These are phyloP conservation scores for Solanum appendiculatum DNA, from an alignment of 257 asterid species.

Conservation along the genomic window DNA sequence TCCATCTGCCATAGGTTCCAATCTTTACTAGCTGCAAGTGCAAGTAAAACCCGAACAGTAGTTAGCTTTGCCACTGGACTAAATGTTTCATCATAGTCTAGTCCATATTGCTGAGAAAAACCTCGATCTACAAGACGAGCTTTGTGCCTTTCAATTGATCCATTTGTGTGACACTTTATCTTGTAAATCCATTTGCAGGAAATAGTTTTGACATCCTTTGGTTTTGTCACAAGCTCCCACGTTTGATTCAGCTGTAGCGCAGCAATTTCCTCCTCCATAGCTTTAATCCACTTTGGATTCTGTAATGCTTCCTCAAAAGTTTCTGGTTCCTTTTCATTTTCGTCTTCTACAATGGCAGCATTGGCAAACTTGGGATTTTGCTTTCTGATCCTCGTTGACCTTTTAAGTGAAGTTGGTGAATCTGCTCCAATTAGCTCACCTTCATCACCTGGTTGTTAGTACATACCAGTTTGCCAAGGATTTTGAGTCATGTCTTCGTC, in stretches of 20 bases:
- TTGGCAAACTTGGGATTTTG: too few species aligned
- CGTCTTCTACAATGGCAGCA: too few species aligned
- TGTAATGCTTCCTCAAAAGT: neutral
- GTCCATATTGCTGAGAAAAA: neutral
- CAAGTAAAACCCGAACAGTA: neutral
- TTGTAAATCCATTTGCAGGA: neutral
- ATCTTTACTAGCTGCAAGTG: neutral
- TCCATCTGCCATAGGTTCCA: neutral
- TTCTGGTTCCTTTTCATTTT: neutral
- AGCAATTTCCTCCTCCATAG: neutral
- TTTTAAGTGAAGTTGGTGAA: too few species aligned
- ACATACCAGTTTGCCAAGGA: too few species aligned
- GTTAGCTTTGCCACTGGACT: neutral
- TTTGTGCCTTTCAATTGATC: neutral
- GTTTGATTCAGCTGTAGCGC: neutral
- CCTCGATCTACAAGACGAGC: too few species aligned
- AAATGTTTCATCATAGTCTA: too few species aligned
- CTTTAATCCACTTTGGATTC: neutral
- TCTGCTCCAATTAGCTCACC: too few species aligned
- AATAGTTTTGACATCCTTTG: neutral
- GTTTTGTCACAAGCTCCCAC: neutral
- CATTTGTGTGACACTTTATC: neutral
- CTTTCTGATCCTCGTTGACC: too few species aligned
- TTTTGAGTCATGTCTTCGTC: too few species aligned
- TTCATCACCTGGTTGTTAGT: too few species aligned